These are phyloP conservation scores for Trichoderma endophyticum DNA, from an alignment of 2,329 filamentous ascomycete species.

Conservation along the genomic window DNA sequence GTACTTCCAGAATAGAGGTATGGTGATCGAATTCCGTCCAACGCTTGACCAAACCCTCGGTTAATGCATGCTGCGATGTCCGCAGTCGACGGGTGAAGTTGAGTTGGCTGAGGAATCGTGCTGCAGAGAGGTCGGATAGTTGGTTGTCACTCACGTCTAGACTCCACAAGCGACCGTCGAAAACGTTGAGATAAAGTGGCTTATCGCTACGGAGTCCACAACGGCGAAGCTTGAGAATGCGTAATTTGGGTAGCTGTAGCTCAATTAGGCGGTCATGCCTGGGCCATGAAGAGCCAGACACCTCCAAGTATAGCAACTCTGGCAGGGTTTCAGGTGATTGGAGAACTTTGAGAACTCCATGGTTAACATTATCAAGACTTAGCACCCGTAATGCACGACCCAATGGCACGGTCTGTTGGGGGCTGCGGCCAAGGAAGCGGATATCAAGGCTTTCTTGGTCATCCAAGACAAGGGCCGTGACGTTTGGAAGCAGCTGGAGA, in stretches of 20 bases:
- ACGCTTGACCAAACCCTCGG: not conserved
- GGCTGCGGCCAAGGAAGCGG: slow-evolving; percentile 31
- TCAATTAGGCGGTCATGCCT: slow-evolving; percentile 33
- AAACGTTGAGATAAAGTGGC: slow-evolving; percentile 32
- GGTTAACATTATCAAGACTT: slow-evolving; percentile 43
- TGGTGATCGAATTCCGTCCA: not conserved
- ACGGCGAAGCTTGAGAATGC: slow-evolving; percentile 49
- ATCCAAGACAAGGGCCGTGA: slow-evolving; percentile 48
- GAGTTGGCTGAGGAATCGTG: slow-evolving; percentile 1
- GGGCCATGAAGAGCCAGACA: slow-evolving; percentile 48
- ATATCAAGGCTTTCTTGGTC: slow-evolving; percentile 46
- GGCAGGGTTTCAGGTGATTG: slow-evolving; percentile 31
- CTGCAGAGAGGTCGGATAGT: slow-evolving; percentile 45
- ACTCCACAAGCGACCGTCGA: slow-evolving; percentile 50
- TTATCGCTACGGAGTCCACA: slow-evolving; percentile 44
- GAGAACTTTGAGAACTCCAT: slow-evolving; percentile 34
- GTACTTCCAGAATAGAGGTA: not conserved
- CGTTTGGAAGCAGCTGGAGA: slow-evolving; percentile 40
- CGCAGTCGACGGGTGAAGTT: not conserved
- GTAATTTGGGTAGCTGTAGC: slow-evolving; percentile 43
- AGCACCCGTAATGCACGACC: slow-evolving; percentile 35
- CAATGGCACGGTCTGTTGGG: not conserved
- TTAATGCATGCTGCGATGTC: not conserved
- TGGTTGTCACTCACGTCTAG: slow-evolving; percentile 53
- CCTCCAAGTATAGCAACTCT: slow-evolving; percentile 50